A percentile compares a stretch with the other conserved stretches of the same genome.
phyloP scores from a whole-genome alignment of 2,329 filamentous ascomycete species.

The Trichoderma sp. region DNA sequence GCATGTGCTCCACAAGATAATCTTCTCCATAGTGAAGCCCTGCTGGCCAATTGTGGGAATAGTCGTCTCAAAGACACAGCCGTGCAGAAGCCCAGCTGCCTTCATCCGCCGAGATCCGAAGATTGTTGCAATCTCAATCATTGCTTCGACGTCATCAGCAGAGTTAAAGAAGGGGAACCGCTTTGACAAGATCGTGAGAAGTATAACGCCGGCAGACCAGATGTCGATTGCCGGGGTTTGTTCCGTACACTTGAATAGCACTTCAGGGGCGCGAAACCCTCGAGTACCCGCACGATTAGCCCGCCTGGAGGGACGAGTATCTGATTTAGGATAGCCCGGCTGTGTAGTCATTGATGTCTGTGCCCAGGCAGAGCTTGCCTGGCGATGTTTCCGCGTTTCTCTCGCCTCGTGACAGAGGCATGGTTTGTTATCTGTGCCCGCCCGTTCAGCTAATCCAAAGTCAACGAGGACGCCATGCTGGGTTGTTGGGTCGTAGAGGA shows the following conservation, averaged over 20 bases:
- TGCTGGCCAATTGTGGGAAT: slow-evolving; percentile 86
- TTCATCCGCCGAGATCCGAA: slow-evolving; percentile 88
- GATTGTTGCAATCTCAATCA: slow-evolving; percentile 96
- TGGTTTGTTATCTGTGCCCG: slow-evolving; percentile 73
- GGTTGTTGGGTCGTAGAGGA: slow-evolving; percentile 82
- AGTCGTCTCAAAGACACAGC: slow-evolving; percentile 87
- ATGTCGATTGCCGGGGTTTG: slow-evolving; percentile 94
- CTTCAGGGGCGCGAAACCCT: slow-evolving; percentile 94
- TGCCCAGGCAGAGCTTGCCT: slow-evolving; percentile 61
- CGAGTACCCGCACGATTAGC: slow-evolving; percentile 94
- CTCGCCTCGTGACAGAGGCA: slow-evolving; percentile 76
- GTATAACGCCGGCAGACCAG: slow-evolving; percentile 95
- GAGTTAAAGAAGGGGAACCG: slow-evolving; percentile 99
- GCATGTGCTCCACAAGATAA: slow-evolving; percentile 92
- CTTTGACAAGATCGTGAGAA: slow-evolving; percentile 88
- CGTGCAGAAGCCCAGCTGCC: slow-evolving; percentile 77
- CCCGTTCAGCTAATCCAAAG: slow-evolving; percentile 91
- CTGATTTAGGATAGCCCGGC: slow-evolving; percentile 81
- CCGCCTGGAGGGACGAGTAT: slow-evolving; percentile 81
- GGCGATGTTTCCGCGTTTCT: slow-evolving; percentile 61
- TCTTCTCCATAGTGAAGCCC: slow-evolving; percentile 88
- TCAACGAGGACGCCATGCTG: slow-evolving; percentile 93
- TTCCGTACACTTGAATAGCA: slow-evolving; percentile 94
- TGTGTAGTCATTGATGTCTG: slow-evolving; percentile 53
- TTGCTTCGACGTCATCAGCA: slow-evolving; percentile 94